phyloP scores from a whole-genome alignment of 1,139 yeast species.

The Debaryomyces robertsiae region DNA sequence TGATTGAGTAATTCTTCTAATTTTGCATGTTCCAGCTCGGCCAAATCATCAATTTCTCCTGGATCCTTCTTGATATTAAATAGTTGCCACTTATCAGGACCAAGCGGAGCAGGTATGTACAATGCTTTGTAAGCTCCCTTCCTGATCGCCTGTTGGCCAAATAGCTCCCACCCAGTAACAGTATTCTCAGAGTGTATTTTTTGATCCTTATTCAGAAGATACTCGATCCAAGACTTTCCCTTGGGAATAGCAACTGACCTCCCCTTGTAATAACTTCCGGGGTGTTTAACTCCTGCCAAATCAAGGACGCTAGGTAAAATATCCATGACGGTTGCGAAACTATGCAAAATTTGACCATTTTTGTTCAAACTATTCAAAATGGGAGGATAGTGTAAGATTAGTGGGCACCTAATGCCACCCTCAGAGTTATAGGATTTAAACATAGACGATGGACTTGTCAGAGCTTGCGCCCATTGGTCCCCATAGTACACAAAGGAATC shows the following conservation, averaged over 20 bases:
- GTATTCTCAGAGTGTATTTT: slow-evolving; percentile 46
- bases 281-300: slow-evolving; percentile 47
- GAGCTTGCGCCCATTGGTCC: slow-evolving; percentile 68
- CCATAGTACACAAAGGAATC: slow-evolving; percentile 56
- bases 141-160: slow-evolving; percentile 58
- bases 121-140: slow-evolving; percentile 53
- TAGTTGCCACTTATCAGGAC: slow-evolving; percentile 53
- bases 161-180: slow-evolving; percentile 61
- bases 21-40: slow-evolving; percentile 31
- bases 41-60: slow-evolving; percentile 50
- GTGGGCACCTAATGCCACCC: slow-evolving; percentile 60
- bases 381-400: slow-evolving; percentile 46
- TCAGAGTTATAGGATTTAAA: slow-evolving; percentile 56
- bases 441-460: slow-evolving; percentile 57
- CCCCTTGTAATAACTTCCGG: slow-evolving; percentile 40
- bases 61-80: slow-evolving; percentile 47
- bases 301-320: slow-evolving; percentile 56
- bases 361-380: slow-evolving; percentile 19
- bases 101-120: slow-evolving; percentile 51
- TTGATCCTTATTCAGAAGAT: slow-evolving; percentile 26
- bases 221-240: slow-evolving; percentile 46
- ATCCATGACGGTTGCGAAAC: slow-evolving; percentile 61
- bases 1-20: slow-evolving; percentile 44
- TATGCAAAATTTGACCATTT: slow-evolving; percentile 34
- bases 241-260: slow-evolving; percentile 40